Evolutionary conservation across 441 rosid species (phyloP).

Genomic region (Iberis amara): DNA sequence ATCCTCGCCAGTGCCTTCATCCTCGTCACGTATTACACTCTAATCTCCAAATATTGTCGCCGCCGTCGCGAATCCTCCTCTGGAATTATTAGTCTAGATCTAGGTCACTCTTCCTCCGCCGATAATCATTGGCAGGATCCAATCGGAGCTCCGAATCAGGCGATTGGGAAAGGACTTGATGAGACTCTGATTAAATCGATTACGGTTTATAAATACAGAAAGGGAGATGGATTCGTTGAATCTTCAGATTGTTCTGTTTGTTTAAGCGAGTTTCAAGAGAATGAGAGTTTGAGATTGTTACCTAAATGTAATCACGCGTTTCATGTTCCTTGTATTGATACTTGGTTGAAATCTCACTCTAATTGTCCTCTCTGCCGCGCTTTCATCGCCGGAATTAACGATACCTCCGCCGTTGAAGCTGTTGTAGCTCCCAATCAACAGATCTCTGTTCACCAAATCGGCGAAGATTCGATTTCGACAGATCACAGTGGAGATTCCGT

Average conservation of each 20-base stretch:
- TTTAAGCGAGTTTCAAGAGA: constrained; percentile 55
- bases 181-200: constrained; percentile 52
- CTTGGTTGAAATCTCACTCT: constrained; percentile 75
- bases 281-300: constrained; percentile 49
- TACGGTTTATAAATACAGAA: constrained; percentile 42
- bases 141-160: neutral
- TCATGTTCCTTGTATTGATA: constrained; percentile 67
- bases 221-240: constrained; percentile 50
- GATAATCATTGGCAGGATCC: constrained; percentile 23
- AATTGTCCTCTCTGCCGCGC: constrained; percentile 77
- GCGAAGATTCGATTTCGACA: neutral
- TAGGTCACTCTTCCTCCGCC: constrained; percentile 4
- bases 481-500: constrained; percentile 31
- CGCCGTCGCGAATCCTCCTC: constrained; percentile 29
- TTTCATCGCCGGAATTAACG: constrained; percentile 26
- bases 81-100: constrained; percentile 20
- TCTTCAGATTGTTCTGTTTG: constrained; percentile 67
- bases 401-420: neutral
- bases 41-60: constrained; percentile 54
- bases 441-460: neutral
- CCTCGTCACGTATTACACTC: constrained; percentile 53
- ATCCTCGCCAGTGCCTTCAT: constrained; percentile 69
- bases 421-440: neutral
- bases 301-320: constrained; percentile 76
- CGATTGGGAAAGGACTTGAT: constrained; percentile 38